Base-by-base conservation (phyloP, 2,329 filamentous ascomycete species). In the Aspergillus quadricinctus region DNA sequence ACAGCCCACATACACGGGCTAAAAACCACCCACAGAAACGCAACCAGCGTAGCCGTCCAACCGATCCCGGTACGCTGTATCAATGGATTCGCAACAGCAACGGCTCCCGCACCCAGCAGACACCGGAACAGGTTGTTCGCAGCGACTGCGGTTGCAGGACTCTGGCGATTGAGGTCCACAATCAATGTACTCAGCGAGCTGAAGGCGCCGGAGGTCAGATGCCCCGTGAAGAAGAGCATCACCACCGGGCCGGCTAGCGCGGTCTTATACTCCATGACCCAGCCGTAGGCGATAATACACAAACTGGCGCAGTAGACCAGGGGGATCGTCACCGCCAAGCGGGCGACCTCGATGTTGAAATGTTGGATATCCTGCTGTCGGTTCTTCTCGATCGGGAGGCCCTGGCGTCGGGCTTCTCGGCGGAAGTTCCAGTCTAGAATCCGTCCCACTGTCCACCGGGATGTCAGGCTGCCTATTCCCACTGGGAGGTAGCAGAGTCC, bases 361-460 rank as follows among this genome's bases (percentile, higher is more conserved):
- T 77, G 63, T 4, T 66, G 66, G n/a, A 85, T 71, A 56, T 84
- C 78, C 54, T 80, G 75, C 27, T 80, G 64, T 14, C 83, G 83
- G 51, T 66, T 67, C 23, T 61, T 62, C 17, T 56, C 52, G 37
- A 67, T 67, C 4, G 65, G 63, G n/a, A 85, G 69, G 56, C 83
- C 78, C 54, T 80, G 75, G 17, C 78, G 58, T 14, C 83, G 82
- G 2, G 64, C 60, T 82, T 84, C 56, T 77, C 80, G 58, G 83
- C 82, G 60, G 70, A 89, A 95, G 69, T 92, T 92, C 79, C 83
- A 86, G 70, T 90, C 88, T 37, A 89, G 79, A 1, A 84, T 27
- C n/a, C 48, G 45, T 23, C 64, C 52, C 23, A 64, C 55, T 9
- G 57, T 55, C 65, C 65, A 66, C 3, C 61, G 59, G 19, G 75